Percentiles rank a stretch among this genome's conserved stretches.
phyloP scores from a whole-genome alignment of 768 basidiomycete species.

The Boletus fagicola region DNA sequence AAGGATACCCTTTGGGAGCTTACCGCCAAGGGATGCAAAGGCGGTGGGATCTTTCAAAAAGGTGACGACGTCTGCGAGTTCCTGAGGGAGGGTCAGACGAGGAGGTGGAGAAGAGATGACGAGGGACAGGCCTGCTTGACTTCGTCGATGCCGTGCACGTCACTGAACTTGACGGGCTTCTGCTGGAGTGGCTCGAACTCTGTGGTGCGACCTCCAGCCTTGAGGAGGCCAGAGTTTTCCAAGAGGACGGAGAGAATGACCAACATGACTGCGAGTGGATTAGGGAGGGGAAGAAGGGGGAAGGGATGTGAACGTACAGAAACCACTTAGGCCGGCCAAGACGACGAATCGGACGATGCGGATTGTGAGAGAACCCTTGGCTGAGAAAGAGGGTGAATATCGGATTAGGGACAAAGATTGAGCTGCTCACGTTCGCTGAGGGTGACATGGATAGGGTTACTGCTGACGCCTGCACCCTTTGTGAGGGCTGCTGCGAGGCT shows the following conservation, averaged over 20 bases:
- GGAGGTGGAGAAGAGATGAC: not conserved
- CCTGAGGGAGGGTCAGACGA: constrained; percentile 43
- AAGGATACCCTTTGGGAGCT: constrained; percentile 90
- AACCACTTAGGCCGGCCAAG: constrained; percentile 52
- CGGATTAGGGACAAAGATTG: not conserved
- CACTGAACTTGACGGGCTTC: constrained; percentile 84
- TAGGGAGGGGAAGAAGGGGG: not conserved
- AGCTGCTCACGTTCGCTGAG: constrained; percentile 71
- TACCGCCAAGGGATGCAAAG: constrained; percentile 90
- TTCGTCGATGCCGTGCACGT: constrained; percentile 97
- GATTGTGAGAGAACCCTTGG: constrained; percentile 65
- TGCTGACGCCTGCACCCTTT: constrained; percentile 42
- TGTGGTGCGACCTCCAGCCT: constrained; percentile 75
- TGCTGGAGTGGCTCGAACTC: constrained; percentile 83
- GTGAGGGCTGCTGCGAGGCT: constrained; percentile 43
- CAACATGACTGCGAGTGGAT: constrained; percentile 57
- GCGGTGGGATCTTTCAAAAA: constrained; percentile 92
- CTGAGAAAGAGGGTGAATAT: constrained; percentile 35
- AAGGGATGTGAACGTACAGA: constrained; percentile 52
- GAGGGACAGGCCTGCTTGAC: constrained; percentile 76
- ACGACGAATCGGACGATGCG: constrained; percentile 63
- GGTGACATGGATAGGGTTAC: constrained; percentile 74
- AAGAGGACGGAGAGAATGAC: constrained; percentile 86
- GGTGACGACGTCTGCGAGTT: constrained; percentile 90
- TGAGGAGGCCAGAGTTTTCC: constrained; percentile 92